A percentile compares a stretch with the other conserved stretches of the same genome.
phyloP scores from a whole-genome alignment of 2,329 filamentous ascomycete species.

The Botrytis elliptica region DNA sequence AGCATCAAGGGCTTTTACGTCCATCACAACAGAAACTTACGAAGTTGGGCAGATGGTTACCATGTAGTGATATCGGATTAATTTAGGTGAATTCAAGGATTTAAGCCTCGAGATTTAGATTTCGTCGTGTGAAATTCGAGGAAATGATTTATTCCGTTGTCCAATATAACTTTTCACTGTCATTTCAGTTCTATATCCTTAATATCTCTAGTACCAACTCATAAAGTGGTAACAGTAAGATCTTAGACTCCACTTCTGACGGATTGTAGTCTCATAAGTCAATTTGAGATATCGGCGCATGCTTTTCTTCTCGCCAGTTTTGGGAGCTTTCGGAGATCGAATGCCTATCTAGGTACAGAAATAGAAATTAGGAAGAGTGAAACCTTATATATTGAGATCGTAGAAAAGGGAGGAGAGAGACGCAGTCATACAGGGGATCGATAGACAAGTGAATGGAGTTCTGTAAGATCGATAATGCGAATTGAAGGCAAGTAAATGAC shows the following conservation, averaged over 20 bases:
- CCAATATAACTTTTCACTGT: background rate
- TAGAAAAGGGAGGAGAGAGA: background rate
- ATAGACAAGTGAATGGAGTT: background rate
- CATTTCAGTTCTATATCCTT: background rate
- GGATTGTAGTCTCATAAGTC: background rate
- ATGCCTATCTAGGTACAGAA: background rate
- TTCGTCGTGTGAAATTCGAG: background rate
- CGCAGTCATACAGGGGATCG: rapidly evolving
- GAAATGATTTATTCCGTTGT: background rate
- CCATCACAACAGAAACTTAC: rapidly evolving
- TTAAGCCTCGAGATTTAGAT: background rate
- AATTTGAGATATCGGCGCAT: background rate
- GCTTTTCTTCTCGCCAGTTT: background rate
- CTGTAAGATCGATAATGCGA: background rate
- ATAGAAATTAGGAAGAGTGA: background rate
- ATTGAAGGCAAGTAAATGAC: background rate
- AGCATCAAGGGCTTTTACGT: background rate
- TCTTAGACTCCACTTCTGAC: rapidly evolving
- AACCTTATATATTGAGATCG: background rate
- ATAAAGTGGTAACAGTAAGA: background rate
- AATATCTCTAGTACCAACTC: background rate
- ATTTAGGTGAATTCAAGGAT: background rate
- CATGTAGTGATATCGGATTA: rapidly evolving
- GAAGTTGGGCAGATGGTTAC: background rate
- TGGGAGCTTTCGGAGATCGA: too few species aligned